Conservation (phyloP, 306 rosid genomes). For the Begonia masoniana region DNA sequence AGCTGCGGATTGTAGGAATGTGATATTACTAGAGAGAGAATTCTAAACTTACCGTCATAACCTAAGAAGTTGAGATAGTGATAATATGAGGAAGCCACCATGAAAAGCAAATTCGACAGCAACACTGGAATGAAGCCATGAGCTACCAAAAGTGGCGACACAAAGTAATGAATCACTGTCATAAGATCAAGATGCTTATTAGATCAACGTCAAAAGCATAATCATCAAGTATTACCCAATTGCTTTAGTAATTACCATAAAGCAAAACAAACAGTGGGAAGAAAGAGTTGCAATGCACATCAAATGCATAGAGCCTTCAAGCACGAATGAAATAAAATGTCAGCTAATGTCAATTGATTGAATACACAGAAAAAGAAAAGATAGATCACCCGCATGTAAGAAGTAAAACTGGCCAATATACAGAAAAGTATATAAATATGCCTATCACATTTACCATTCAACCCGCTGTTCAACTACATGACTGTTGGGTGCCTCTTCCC, state of each 20-base stretch:
- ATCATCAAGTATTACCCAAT: slow-evolving; percentile 6
- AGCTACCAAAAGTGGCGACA: slow-evolving; percentile 88
- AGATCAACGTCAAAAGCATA: slow-evolving; percentile 6
- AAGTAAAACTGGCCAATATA: neutral
- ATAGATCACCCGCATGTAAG: too few species aligned
- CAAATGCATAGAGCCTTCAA: slow-evolving; percentile 94
- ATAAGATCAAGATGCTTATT: slow-evolving; percentile 25
- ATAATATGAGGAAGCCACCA: slow-evolving; percentile 91
- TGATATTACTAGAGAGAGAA: too few species aligned
- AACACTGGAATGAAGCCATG: slow-evolving; percentile 86
- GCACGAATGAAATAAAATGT: slow-evolving; percentile 7
- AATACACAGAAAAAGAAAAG: too few species aligned
- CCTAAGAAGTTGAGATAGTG: slow-evolving; percentile 98
- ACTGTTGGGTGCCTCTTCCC: slow-evolving; percentile 96
- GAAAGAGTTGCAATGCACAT: slow-evolving; percentile 99
- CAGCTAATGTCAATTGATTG: neutral
- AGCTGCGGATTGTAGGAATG: too few species aligned
- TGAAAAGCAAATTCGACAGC: slow-evolving; percentile 88
- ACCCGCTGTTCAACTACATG: slow-evolving; percentile 99
- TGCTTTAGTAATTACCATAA: slow-evolving; percentile 45
- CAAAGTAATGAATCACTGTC: slow-evolving; percentile 94
- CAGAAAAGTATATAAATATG: neutral
- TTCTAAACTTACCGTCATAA: slow-evolving; percentile 66
- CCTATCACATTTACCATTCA: slow-evolving; percentile 56
- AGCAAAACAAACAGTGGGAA: slow-evolving; percentile 91